A percentile compares a stretch with the other conserved stretches of the same genome.
phyloP scores from a whole-genome alignment of 192 early-diverging fungal genomes.

The Mortierella antarctica region DNA sequence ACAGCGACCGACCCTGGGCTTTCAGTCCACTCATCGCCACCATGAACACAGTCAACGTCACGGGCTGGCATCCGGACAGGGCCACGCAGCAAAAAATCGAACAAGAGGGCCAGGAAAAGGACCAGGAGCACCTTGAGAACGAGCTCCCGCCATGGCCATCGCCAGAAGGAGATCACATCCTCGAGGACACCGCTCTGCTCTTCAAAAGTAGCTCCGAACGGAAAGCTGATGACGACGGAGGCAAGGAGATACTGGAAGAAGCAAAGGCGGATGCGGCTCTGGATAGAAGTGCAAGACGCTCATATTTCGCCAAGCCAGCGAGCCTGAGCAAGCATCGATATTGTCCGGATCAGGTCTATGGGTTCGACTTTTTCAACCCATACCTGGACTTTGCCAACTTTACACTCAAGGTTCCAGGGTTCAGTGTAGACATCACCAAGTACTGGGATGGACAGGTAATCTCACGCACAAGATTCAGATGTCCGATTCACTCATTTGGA shows the following conservation, averaged over 20 bases:
- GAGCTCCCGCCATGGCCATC: slow-evolving; percentile 59
- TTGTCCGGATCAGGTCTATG: slow-evolving; percentile 75
- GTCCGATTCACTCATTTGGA: slow-evolving; percentile 12
- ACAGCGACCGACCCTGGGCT: slow-evolving; percentile 77
- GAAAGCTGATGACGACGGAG: slow-evolving; percentile 1
- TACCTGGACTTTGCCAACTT: slow-evolving; percentile 63
- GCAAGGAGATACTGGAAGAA: slow-evolving; percentile 7
- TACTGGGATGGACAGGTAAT: slow-evolving; percentile 74
- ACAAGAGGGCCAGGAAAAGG: slow-evolving; percentile 11
- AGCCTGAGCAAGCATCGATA: slow-evolving; percentile 62
- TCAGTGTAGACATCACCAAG: slow-evolving; percentile 58
- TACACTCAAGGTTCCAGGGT: slow-evolving; percentile 55
- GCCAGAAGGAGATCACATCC: slow-evolving; percentile 48
- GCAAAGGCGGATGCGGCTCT: slow-evolving; percentile 26
- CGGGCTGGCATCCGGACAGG: slow-evolving; percentile 35
- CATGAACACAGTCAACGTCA: slow-evolving; percentile 77
- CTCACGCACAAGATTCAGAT: slow-evolving; percentile 63
- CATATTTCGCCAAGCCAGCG: slow-evolving; percentile 61
- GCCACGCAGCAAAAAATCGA: slow-evolving; percentile 32
- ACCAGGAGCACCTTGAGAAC: slow-evolving; percentile 19
- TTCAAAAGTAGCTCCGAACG: background rate
- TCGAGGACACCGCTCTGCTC: slow-evolving; percentile 31
- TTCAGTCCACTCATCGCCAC: slow-evolving; percentile 76
- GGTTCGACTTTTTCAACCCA: slow-evolving; percentile 74
- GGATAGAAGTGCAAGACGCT: slow-evolving; percentile 57